A percentile compares a stretch with the other conserved stretches of the same genome.
phyloP scores from a whole-genome alignment of 139 green algal genomes.

The Chlorokybus atmophyticus region DNA sequence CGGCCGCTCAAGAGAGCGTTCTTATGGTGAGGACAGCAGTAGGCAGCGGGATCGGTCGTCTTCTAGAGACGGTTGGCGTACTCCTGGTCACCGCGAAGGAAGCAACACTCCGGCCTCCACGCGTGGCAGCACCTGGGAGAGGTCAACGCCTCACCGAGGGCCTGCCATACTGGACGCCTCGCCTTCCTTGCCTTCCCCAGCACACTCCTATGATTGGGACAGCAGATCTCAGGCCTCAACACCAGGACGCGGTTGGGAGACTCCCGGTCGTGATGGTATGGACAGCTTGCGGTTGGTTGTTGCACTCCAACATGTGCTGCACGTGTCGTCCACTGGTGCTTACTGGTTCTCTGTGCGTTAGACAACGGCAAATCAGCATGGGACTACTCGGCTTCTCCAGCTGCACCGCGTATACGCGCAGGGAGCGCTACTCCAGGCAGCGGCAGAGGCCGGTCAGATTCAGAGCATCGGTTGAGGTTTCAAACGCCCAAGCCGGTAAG shows the following conservation, averaged over 20 bases:
- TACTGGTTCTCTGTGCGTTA: slow-evolving; percentile 1
- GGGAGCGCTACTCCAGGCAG: background rate
- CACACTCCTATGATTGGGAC: too few species aligned
- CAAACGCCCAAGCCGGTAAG: background rate
- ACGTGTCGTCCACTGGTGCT: slow-evolving; percentile 26
- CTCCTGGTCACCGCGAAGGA: background rate
- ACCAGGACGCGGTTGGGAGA: too few species aligned
- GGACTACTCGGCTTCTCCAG: background rate
- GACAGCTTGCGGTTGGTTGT: too few species aligned
- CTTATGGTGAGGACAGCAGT: background rate
- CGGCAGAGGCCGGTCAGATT: background rate
- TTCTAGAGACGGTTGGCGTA: background rate
- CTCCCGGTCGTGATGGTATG: slow-evolving; percentile 6
- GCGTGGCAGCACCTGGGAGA: background rate
- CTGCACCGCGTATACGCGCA: background rate
- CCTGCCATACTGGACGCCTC: too few species aligned
- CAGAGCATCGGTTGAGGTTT: background rate
- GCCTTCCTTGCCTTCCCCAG: too few species aligned
- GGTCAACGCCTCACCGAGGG: background rate
- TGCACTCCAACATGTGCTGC: too few species aligned
- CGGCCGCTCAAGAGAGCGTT: background rate
- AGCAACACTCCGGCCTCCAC: too few species aligned
- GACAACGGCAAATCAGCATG: background rate
- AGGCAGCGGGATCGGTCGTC: slow-evolving; percentile 7
- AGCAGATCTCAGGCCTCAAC: too few species aligned